Evolutionary conservation across 768 basidiomycete genomes (phyloP).

Genomic region (Boletus rex-veris): DNA sequence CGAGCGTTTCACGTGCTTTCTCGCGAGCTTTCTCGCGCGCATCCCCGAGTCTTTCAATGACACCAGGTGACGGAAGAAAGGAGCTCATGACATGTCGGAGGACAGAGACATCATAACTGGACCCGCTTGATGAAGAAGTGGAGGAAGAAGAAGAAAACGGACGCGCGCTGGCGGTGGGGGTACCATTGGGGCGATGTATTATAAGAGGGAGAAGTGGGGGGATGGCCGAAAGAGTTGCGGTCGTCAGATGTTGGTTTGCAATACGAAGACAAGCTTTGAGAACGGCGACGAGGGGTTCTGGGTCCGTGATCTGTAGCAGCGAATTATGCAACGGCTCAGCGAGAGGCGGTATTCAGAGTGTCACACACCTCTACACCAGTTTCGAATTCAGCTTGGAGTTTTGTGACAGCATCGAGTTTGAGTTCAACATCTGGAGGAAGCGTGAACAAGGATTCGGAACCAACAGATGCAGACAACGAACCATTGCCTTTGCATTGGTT

Average conservation of each 20-base stretch:
- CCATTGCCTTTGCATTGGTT: conserved; percentile 65
- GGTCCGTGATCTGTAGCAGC: conserved; percentile 58
- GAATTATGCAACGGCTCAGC: conserved; percentile 12
- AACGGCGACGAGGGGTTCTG: conserved; percentile 63
- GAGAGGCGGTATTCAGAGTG: conserved; percentile 4
- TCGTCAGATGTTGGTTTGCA: conserved; percentile 77
- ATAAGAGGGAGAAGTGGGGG: conserved; percentile 65
- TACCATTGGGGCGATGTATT: conserved; percentile 38
- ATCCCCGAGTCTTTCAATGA: conserved; percentile 83
- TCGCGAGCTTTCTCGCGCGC: conserved; percentile 63
- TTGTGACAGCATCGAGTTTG: conserved; percentile 76
- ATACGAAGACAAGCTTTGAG: conserved; percentile 76
- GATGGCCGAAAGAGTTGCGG: conserved; percentile 70
- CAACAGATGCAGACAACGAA: conserved; percentile 27
- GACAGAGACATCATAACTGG: conserved; percentile 48
- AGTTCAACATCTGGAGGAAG: conserved; percentile 63
- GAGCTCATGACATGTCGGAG: conserved; percentile 67
- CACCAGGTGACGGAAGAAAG: conserved; percentile 71
- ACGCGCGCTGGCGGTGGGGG: conserved; percentile 25
- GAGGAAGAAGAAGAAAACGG: conserved; percentile 54
- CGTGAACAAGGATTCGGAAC: conserved; percentile 6
- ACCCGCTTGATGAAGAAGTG: conserved; percentile 41
- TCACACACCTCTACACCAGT: conserved; percentile 59
- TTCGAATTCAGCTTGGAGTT: conserved; percentile 75
- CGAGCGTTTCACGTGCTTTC: conserved; percentile 74